Percentiles rank a stretch among this genome's conserved stretches.
Evolutionary conservation across 257 asterid species (phyloP).

Genomic region (Fraxinus anomala): DNA sequence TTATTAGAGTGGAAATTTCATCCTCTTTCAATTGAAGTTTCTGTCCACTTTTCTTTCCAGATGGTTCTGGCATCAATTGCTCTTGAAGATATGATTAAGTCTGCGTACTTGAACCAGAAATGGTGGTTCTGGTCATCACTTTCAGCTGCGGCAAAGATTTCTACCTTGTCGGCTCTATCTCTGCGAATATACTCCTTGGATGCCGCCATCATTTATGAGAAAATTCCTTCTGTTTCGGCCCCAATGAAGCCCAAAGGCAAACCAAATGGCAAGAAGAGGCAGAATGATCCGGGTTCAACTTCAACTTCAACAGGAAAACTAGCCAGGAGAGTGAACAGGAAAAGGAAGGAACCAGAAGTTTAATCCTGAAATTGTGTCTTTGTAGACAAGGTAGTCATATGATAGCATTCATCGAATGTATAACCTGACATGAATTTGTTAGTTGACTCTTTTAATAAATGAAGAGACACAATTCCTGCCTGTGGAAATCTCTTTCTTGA

Average conservation of each 20-base stretch:
- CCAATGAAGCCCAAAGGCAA: not conserved
- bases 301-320: not conserved
- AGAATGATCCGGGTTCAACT: not conserved
- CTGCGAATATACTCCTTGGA: constrained; percentile 26
- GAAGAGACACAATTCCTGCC: too few relatives aligned
- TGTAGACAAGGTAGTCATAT: not conserved
- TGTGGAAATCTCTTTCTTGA: too few relatives aligned
- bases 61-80: constrained; percentile 32
- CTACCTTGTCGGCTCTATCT: constrained; percentile 25
- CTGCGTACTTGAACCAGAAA: constrained; percentile 3
- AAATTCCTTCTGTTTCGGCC: not conserved
- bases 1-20: not conserved
- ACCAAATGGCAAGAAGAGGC: not conserved
- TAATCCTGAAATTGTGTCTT: not conserved
- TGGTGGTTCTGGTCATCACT: constrained; percentile 27
- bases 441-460: too few relatives aligned
- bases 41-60: constrained; percentile 4
- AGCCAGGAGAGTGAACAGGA: not conserved
- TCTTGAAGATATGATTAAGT: constrained; percentile 31
- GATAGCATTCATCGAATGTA: not conserved
- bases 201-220: constrained; percentile 24
- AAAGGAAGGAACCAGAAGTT: not conserved
- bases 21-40: not conserved
- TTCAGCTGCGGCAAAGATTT: constrained; percentile 26
- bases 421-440: too few relatives aligned